A percentile compares a stretch with the other conserved stretches of the same genome.
These are phyloP conservation scores for Saccharomycopsis babjevae DNA, from an alignment of 805 yeast species.

Conservation along the genomic window DNA sequence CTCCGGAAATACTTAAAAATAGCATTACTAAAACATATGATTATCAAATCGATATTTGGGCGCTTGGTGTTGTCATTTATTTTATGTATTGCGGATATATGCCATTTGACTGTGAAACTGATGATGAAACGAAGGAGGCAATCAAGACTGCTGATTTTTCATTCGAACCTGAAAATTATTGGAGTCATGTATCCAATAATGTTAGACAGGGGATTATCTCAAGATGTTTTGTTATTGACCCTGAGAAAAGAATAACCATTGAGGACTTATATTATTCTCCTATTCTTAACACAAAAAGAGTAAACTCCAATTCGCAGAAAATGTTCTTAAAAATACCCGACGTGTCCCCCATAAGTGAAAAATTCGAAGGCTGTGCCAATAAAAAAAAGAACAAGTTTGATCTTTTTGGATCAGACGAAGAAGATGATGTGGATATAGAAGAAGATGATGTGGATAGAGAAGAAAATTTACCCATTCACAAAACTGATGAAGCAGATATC, in stretches of 20 bases:
- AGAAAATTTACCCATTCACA: background rate
- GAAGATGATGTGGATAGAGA: conserved; percentile 4
- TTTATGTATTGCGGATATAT: conserved; percentile 65
- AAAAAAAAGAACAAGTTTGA: background rate
- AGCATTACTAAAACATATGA: conserved; percentile 38
- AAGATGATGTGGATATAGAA: background rate
- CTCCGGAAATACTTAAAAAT: conserved; percentile 54
- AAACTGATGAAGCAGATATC: background rate
- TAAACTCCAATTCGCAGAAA: background rate
- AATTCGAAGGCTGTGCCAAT: background rate
- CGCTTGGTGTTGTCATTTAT: conserved; percentile 62
- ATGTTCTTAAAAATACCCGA: background rate
- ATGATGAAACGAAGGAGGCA: conserved; percentile 56
- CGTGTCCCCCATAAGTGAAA: background rate
- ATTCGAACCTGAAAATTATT: conserved; percentile 51
- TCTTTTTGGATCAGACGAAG: conserved; percentile 1
- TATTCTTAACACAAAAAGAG: background rate
- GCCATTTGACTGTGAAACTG: conserved; percentile 69
- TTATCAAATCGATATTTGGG: conserved; percentile 62
- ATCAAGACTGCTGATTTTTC: conserved; percentile 47
- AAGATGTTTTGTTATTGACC: conserved; percentile 40
- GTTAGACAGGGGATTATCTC: conserved; percentile 47
- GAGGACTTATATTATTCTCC: conserved; percentile 24
- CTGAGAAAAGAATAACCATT: conserved; percentile 37
- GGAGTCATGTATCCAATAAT: conserved; percentile 39